Evolutionary conservation across 805 yeast genomes (phyloP), one percentile per base, ranked within the genome.

Genomic region (Candida ascalaphidarum): DNA sequence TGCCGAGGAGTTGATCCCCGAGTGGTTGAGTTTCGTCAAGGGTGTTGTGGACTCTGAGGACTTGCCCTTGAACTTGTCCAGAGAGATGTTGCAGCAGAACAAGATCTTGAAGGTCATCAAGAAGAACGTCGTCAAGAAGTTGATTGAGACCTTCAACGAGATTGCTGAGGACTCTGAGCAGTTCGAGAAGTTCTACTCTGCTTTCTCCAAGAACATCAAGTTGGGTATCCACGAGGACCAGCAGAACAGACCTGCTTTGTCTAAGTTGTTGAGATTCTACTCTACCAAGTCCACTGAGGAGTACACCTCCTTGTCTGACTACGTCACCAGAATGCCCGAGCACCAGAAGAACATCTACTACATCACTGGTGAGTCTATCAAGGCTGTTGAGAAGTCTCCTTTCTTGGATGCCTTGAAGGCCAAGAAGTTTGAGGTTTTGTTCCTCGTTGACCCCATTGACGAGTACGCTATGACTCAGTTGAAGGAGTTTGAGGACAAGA

Each of bases 31-130:
- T 32, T 92, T 92, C 65, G 84, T 92, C 53, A 88, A 74, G 71
- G 99, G 99, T 80, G 99, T 92, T 65, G 99, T 92, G 42, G 99
- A 92, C 72, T 85, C 96, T 49, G 97, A 92, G 74, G 99, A 92
- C 69, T 75, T 92, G 66, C 99, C 99, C 66, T 81, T 92, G 68
- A 92, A 92, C 89, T 77, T 92, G 71, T 92, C 98, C 51, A 89
- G 99, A 83, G 99, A 92, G 73, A 82, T 94, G 82, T 77, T 92
- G 60, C 99, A 92, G 73, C 99, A 92, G 73, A 92, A 92, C 85
- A 92, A 92, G 84, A 92, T 92, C 66, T 77, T 92, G 70, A 92
- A 92, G 82, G 98, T 92, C 43, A 92, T 92, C 62, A 86, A 94
- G 76, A 92, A 92, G 89, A 92, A 92, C 78, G 81, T 92, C 56